Evolutionary conservation across 805 yeast species (phyloP), one percentile per base, ranked within the genome.

Genomic region (Teunomyces tritomae): DNA sequence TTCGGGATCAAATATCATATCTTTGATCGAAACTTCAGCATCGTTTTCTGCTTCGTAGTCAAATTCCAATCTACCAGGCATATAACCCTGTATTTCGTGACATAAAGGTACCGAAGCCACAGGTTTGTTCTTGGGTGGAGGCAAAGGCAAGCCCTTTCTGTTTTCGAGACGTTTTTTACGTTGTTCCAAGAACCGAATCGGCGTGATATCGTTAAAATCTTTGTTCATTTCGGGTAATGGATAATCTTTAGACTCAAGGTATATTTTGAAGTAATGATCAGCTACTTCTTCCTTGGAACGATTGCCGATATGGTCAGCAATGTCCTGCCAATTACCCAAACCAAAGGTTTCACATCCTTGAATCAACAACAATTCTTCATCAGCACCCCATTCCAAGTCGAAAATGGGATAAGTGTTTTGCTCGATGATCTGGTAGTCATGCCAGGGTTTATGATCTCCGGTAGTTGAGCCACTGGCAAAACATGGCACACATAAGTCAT

Each of bases 31-130:
- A 47, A 85, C 76, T 67, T 94, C 99, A 0, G 99, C 98, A 47
- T 94, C 99, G 59, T 94, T 94, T 63, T 94, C 99, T 34, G 87
- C 90, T 64, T 94, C 99, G 49, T 85, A 89, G 59, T 94, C 99
- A 65, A 94, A 94, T 65, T 94, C 99, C 51, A 94, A 73, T 60
- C 99, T 82, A 37, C 98, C 99, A 34, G 99, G 99, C 99, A 94
- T 94, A 64, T 84, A 94, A 2, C 97, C 97, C 65, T 94, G 98
- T 51, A 94, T 82, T 59, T 95, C 98, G 61, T 95, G 97, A 70
- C 98, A 91, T 48, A 94, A 78, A 0, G 99, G 99, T 5, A 87
- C 92, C 5, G 97, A 89, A 0, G 97, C 91, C 41, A 87, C 83
- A 4, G 95, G 89, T 63, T 92, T 94, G 51, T 84, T 82, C 45